Base-by-base conservation (phyloP, 176 grass and related monocot species). In the Poa annua region DNA sequence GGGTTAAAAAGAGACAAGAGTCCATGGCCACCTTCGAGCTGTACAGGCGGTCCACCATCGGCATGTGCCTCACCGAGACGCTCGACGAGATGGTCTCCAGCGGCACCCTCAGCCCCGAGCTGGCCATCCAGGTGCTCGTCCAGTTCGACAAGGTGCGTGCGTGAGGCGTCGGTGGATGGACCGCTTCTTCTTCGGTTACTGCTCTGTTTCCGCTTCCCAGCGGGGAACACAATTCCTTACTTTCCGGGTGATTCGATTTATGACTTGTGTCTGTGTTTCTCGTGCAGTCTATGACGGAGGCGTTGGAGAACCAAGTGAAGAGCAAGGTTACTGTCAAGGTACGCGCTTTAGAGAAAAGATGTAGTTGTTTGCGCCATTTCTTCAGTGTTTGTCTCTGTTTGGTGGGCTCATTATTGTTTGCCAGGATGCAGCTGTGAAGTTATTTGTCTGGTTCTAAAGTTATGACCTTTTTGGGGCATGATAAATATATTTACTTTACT, bases 81-180 rank as follows among this genome's bases (percentile, higher is more conserved):
- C 72, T 98, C 61, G 96, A 98, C 77, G 92, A 98, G 83, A 98
- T 98, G 96, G 96, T 98, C 36, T 86, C 86, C 52, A 98, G 52
- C 70, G 91, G 89, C 45, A 98, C 90, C 21, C 75, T 98, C 67
- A 95, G 88, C 85, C 96, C 91, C 1, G 92, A 95, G 86, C 89
- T 98, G 33, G 96, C 96, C 57, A 95, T 95, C 74, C 93, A 99
- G 85, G 96, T 99, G 57, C 93, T 99, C 38, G 87, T 96, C 74
- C 92, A 96, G 83, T 99, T 99, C 48, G 96, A 99, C 52, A 99
- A 96, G 96, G 96, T 98, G 8, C 29, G 48, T 17, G 7, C 26
- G 56, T 14, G 13, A 15, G 11, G 1, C 35, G 12, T 36, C 9
- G 9, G 7, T 53, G 22, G 19, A 56, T 42, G 22, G 19, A 56